Evolutionary conservation across 1,139 yeast genomes (phyloP).

Genomic region (Pichia sp.): DNA sequence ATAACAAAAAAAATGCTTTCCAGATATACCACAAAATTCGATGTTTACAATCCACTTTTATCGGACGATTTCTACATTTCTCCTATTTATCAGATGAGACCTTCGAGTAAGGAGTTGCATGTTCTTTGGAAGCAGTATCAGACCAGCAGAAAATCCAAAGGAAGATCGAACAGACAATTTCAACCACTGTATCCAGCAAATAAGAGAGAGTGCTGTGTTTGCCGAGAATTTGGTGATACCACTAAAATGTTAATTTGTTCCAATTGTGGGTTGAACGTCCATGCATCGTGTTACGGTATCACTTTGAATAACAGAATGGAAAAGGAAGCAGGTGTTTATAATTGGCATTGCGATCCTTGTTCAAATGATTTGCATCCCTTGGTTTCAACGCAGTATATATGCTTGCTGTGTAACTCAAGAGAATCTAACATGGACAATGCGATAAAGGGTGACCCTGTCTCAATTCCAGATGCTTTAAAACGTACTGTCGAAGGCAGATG

Average conservation of each 20-base stretch:
- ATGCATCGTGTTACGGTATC: conserved; percentile 67
- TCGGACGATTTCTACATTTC: conserved; percentile 14
- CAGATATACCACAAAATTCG: conserved; percentile 27
- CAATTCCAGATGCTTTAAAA: conserved; percentile 64
- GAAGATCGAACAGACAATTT: conserved; percentile 9
- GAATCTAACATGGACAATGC: conserved; percentile 47
- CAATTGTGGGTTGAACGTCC: conserved; percentile 70
- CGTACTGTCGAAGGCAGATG: conserved; percentile 68
- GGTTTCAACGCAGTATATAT: conserved; percentile 55
- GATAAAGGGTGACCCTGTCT: conserved; percentile 39
- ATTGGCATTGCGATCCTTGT: conserved; percentile 86
- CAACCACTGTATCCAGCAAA: conserved; percentile 28
- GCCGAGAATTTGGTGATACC: conserved; percentile 42
- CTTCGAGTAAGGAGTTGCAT: conserved; percentile 24
- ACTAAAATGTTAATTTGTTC: conserved; percentile 51
- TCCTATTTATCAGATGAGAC: conserved; percentile 23
- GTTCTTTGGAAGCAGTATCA: conserved; percentile 23
- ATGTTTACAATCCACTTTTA: conserved; percentile 24
- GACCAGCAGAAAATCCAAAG: conserved; percentile 15
- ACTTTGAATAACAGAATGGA: conserved; percentile 24
- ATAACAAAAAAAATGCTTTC: conserved; percentile 17
- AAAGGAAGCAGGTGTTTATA: conserved; percentile 29
- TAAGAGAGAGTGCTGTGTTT: conserved; percentile 51
- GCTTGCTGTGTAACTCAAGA: conserved; percentile 61
- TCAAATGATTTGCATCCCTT: conserved; percentile 63